Percentiles rank a stretch among this genome's conserved stretches.
phyloP scores from a whole-genome alignment of 2,329 filamentous ascomycete genomes.

The Monilinia laxa region DNA sequence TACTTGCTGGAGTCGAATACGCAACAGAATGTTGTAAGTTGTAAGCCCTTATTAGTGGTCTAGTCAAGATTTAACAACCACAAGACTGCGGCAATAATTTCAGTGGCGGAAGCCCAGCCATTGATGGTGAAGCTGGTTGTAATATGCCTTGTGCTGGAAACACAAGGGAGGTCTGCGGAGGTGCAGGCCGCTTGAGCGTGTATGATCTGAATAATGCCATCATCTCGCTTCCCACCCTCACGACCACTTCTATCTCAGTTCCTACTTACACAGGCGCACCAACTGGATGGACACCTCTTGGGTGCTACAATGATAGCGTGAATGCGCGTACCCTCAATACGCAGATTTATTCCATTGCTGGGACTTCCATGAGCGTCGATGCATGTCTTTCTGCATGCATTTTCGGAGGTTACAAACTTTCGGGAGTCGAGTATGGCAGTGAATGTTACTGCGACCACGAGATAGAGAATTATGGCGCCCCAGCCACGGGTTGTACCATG shows the following conservation, averaged over 20 bases:
- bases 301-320: constrained; percentile 33
- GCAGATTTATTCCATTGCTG: constrained; percentile 26
- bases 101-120: constrained; percentile 23
- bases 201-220: constrained; percentile 28
- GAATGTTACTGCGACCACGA: constrained; percentile 36
- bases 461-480: constrained; percentile 23
- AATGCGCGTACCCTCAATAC: constrained; percentile 28
- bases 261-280: constrained; percentile 23
- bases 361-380: constrained; percentile 30
- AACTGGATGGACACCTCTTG: constrained; percentile 29
- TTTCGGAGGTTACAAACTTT: constrained; percentile 32
- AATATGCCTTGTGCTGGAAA: constrained; percentile 36
- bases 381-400: constrained; percentile 40
- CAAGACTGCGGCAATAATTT: constrained; percentile 26
- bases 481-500: constrained; percentile 31
- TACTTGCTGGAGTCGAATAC: constrained; percentile 49
- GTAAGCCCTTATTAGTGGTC: neutral
- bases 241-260: constrained; percentile 18
- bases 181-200: constrained; percentile 24
- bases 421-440: constrained; percentile 41
- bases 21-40: constrained; percentile 45
- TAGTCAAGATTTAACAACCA: constrained; percentile 9
- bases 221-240: constrained; percentile 16
- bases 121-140: constrained; percentile 30
- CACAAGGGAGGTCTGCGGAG: constrained; percentile 32